Conservation (phyloP, 345 rosid species). For the Bruguiera sexangula region DNA sequence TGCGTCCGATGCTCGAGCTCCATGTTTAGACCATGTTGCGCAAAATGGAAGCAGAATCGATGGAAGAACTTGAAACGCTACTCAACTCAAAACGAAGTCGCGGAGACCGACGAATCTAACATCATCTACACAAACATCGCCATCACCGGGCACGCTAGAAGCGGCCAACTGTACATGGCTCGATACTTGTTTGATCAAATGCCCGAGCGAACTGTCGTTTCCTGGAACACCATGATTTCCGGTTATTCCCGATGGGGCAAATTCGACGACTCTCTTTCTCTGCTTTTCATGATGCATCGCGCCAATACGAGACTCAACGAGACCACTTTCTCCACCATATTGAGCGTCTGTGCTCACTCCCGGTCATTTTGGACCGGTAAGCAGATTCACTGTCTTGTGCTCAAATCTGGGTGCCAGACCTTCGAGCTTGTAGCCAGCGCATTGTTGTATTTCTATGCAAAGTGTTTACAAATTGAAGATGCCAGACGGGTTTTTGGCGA, state of each 20-base stretch:
- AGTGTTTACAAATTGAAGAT: constrained; percentile 29
- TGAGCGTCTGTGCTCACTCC: constrained; percentile 37
- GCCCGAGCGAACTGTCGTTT: constrained; percentile 41
- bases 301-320: constrained; percentile 28
- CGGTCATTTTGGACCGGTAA: constrained; percentile 28
- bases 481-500: constrained; percentile 40
- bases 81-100: constrained; percentile 8
- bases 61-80: constrained; percentile 11
- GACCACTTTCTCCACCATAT: constrained; percentile 32
- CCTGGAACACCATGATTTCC: constrained; percentile 51
- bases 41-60: constrained; percentile 17
- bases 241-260: constrained; percentile 42
- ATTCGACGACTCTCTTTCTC: constrained; percentile 30
- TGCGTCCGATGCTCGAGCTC: too few species aligned
- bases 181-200: constrained; percentile 51
- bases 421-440: constrained; percentile 49
- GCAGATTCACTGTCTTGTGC: constrained; percentile 39
- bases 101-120: not conserved
- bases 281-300: constrained; percentile 38
- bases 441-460: constrained; percentile 42
- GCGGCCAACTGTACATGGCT: constrained; percentile 32
- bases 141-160: constrained; percentile 8
- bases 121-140: constrained; percentile 30
- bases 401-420: constrained; percentile 35
- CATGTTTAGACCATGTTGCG: constrained; percentile 9